phyloP scores from a whole-genome alignment of 2,329 filamentous ascomycete genomes.

The Penicillium janthinellum region DNA sequence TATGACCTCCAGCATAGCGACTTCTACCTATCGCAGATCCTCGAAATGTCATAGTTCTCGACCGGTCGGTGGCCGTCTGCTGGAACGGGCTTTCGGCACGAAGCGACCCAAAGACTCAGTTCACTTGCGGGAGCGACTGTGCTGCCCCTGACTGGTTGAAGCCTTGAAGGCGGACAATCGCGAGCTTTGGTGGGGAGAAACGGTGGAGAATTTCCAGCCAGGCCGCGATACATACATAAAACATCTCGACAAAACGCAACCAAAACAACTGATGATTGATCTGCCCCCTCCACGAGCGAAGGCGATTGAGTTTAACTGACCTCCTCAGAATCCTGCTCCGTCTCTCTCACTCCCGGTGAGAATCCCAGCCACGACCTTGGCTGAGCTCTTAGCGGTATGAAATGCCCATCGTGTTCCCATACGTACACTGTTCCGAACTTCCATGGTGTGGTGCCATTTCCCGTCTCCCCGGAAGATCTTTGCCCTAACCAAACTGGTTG shows the following conservation, averaged over 20 bases:
- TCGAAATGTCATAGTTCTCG: not conserved
- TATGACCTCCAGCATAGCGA: no score
- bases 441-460: not conserved
- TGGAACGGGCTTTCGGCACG: constrained; percentile 1
- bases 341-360: not conserved
- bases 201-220: not conserved
- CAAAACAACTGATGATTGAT: not conserved
- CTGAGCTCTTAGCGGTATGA: not conserved
- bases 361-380: not conserved
- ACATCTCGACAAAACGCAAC: no score
- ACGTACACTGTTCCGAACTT: not conserved
- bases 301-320: not conserved
- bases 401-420: no score
- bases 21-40: not conserved
- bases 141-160: not conserved
- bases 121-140: not conserved
- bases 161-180: not conserved
- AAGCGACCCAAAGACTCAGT: not conserved
- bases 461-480: constrained; percentile 4
- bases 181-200: not conserved
- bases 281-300: not conserved
- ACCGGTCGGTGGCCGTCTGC: not conserved
- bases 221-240: not conserved
- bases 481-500: not conserved
- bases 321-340: not conserved